These are phyloP conservation scores for Geotrichum cucujoidarum DNA, from an alignment of 1,139 yeast species.

Conservation along the genomic window DNA sequence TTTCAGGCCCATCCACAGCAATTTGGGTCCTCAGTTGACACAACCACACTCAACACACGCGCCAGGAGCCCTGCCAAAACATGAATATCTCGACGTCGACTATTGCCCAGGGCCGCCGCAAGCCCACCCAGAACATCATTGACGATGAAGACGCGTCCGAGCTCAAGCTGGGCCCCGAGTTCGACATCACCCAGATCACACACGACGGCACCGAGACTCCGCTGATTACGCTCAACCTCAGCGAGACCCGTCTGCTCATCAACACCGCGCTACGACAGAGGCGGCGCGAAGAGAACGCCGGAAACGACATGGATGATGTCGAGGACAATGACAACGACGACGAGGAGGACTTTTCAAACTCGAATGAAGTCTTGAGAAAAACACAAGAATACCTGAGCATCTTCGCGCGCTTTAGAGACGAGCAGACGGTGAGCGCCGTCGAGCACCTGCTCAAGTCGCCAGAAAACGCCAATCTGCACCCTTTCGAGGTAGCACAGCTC, in stretches of 20 bases:
- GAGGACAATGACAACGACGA: slow-evolving; percentile 40
- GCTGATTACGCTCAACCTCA: slow-evolving; percentile 75
- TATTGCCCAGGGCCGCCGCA: slow-evolving; percentile 73
- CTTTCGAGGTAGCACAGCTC: slow-evolving; percentile 91
- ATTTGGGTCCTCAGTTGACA: too few relatives aligned
- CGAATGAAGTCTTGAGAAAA: slow-evolving; percentile 69
- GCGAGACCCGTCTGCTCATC: slow-evolving; percentile 84
- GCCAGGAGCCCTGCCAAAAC: too few relatives aligned
- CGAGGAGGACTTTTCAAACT: slow-evolving; percentile 39
- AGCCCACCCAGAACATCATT: slow-evolving; percentile 52
- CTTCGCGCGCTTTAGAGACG: slow-evolving; percentile 86
- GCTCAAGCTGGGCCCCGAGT: slow-evolving; percentile 87
- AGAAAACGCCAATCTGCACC: slow-evolving; percentile 67
- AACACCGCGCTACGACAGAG: slow-evolving; percentile 88
- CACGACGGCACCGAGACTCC: slow-evolving; percentile 75
- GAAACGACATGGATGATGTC: slow-evolving; percentile 39
- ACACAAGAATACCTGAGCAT: slow-evolving; percentile 82
- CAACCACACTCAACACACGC: not conserved
- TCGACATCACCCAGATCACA: slow-evolving; percentile 71
- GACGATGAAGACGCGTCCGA: slow-evolving; percentile 87
- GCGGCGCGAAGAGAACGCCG: slow-evolving; percentile 46
- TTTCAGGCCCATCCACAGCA: too few relatives aligned
- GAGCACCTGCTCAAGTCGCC: slow-evolving; percentile 77
- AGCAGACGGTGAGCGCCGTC: slow-evolving; percentile 89
- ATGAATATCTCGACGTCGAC: slow-evolving; percentile 93